Evolutionary conservation across 129 eudicot species (phyloP).

Genomic region (Apium graveolens): DNA sequence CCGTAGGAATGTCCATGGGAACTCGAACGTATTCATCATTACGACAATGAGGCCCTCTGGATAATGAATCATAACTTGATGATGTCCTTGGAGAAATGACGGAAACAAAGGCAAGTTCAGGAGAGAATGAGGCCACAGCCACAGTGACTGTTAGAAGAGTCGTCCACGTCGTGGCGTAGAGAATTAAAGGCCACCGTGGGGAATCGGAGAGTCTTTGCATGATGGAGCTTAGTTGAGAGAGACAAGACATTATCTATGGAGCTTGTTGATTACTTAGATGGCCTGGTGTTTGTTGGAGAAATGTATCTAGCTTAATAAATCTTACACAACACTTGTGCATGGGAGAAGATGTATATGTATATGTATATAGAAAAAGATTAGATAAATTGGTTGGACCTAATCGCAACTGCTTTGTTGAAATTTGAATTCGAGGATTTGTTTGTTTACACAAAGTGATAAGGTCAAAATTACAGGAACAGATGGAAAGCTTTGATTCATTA

Average conservation of each 20-base stretch:
- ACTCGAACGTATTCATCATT: conserved; percentile 39
- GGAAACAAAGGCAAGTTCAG: conserved; percentile 53
- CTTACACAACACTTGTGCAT: neutral
- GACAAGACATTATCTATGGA: conserved; percentile 11
- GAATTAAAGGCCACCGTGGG: conserved; percentile 44
- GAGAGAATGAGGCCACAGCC: conserved; percentile 50
- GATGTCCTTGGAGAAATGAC: conserved; percentile 30
- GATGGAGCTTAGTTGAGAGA: conserved; percentile 28
- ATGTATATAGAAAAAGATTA: neutral
- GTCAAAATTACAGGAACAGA: neutral
- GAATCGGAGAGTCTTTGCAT: conserved; percentile 21
- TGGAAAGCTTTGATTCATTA: neutral
- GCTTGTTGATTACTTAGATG: neutral
- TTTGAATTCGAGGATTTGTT: neutral
- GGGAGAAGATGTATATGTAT: neutral
- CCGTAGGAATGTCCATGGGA: conserved; percentile 53
- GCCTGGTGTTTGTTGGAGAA: neutral
- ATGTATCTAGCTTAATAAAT: neutral
- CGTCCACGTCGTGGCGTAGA: conserved; percentile 65
- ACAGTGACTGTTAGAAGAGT: conserved; percentile 45
- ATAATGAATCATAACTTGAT: conserved; percentile 22
- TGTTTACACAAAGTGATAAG: neutral
- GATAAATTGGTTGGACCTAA: neutral
- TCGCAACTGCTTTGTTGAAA: neutral
- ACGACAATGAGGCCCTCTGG: conserved; percentile 28